Evolutionary conservation across 129 eudicot genomes (phyloP), one percentile per base, ranked within the genome.

Genomic region (Flaveria robusta): DNA sequence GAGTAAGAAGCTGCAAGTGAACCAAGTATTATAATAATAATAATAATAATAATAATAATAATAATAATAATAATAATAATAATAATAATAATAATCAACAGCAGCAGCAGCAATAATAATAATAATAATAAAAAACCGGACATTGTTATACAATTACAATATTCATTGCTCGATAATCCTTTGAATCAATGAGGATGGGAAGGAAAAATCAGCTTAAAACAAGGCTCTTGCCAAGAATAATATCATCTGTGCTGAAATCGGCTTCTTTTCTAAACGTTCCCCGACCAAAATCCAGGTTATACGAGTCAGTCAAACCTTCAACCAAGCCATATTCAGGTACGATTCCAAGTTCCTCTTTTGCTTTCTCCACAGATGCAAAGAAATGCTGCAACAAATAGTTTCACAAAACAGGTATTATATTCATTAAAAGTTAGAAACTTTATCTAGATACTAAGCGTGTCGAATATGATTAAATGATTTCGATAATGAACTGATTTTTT

Each of bases 281-380:
- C 39, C 97, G 82, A 10, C 97, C 97, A 59, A 92, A 92, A 72
- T 92, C 97, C 15, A 92, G 85, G 77, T 87, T 83, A 84, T 92
- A 92, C 0, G 97, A 92, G 81, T 92, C 97, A 3, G 89, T 69
- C 41, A 92, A 87, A 3, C 97, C 97, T 84, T 77, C 97, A 66
- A 92, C 91, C 79, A 92, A 75, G 26, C 88, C 90, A 42, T 79
- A 92, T 45, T 94, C 96, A 18, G 98, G 98, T 73, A 43, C 60
- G 84, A 84, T 81, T 31, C 98, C 98, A 19, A 94, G 93, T 76
- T 88, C 83, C 39, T 85, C 87, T 83, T 94, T 94, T 3, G 97
- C 97, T 77, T 94, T 94, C 31, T 94, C 98, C 37, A 94, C 84
- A 0, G 98, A 94, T n/a, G 98, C 86, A 70, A 94, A 94, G 98